Conservation (phyloP, 768 basidiomycete genomes). For the Cystoderma amianthinum region DNA sequence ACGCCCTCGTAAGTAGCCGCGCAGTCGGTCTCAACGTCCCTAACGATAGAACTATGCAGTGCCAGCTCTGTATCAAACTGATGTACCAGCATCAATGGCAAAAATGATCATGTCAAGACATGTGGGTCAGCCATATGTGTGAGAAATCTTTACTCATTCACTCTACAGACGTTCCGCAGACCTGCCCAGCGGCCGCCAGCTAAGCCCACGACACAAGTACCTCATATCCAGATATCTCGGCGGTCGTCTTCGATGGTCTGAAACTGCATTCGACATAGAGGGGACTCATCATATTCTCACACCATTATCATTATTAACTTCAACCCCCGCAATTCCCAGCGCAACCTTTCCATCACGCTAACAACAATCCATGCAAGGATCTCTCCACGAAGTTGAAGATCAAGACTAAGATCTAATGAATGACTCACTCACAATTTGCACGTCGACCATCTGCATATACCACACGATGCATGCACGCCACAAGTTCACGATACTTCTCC, state of each 20-base stretch:
- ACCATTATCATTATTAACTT: too few relatives aligned
- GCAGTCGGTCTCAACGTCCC: conserved; percentile 1
- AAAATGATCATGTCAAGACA: conserved; percentile 49
- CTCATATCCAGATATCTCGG: background rate
- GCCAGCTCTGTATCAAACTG: conserved; percentile 34
- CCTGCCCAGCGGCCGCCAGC: background rate
- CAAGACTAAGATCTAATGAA: too few relatives aligned
- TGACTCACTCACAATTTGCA: too few relatives aligned
- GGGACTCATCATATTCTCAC: too few relatives aligned
- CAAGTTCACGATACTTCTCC: too few relatives aligned
- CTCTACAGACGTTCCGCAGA: background rate
- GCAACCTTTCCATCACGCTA: too few relatives aligned
- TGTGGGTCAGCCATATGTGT: conserved; percentile 19
- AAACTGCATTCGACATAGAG: too few relatives aligned
- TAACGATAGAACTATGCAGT: conserved; percentile 15
- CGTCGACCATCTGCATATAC: too few relatives aligned
- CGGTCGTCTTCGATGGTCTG: background rate
- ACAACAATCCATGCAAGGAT: too few relatives aligned
- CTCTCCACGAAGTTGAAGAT: too few relatives aligned
- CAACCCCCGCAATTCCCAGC: too few relatives aligned
- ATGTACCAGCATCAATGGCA: conserved; percentile 39
- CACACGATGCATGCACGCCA: too few relatives aligned
- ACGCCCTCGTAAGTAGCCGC: conserved; percentile 13
- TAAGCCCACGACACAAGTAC: background rate
- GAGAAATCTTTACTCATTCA: background rate